These are phyloP conservation scores for Drechslera avenae DNA, from an alignment of 2,329 filamentous ascomycete genomes.

Conservation along the genomic window DNA sequence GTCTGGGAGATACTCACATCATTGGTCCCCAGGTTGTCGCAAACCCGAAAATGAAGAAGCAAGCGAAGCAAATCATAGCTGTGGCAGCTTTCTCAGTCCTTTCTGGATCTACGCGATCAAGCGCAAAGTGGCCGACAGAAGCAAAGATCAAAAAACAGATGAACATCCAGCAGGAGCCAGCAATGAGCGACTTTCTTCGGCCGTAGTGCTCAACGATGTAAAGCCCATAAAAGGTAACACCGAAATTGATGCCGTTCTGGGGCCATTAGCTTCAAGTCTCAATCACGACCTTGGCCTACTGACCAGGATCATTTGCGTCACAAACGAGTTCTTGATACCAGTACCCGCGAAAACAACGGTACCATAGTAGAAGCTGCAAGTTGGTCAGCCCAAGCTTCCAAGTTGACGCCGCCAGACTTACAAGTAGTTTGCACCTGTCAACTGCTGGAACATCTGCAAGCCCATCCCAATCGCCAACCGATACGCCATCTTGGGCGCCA, in stretches of 20 bases:
- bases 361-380: slow-evolving; percentile 55
- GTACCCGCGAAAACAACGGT: slow-evolving; percentile 51
- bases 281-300: slow-evolving; percentile 5
- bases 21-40: slow-evolving; percentile 72
- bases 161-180: slow-evolving; percentile 54
- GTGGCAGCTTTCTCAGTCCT: slow-evolving; percentile 47
- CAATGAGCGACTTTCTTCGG: slow-evolving; percentile 52
- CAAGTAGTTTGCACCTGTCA: slow-evolving; percentile 62
- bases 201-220: slow-evolving; percentile 55
- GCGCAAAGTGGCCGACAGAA: slow-evolving; percentile 51
- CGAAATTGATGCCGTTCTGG: slow-evolving; percentile 53
- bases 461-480: slow-evolving; percentile 65
- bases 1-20: slow-evolving; percentile 40
- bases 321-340: slow-evolving; percentile 50
- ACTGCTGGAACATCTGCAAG: slow-evolving; percentile 68
- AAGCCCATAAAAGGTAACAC: slow-evolving; percentile 52
- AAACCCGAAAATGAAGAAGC: slow-evolving; percentile 68
- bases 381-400: neutral
- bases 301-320: slow-evolving; percentile 54
- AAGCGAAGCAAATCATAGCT: slow-evolving; percentile 69
- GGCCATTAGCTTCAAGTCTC: neutral
- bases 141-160: slow-evolving; percentile 63
- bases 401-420: neutral
- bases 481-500: slow-evolving; percentile 68
- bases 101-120: slow-evolving; percentile 40